Evolutionary conservation across 805 yeast species (phyloP), one percentile per base, ranked within the genome.

Genomic region (Scheffersomyces ergatensis): DNA sequence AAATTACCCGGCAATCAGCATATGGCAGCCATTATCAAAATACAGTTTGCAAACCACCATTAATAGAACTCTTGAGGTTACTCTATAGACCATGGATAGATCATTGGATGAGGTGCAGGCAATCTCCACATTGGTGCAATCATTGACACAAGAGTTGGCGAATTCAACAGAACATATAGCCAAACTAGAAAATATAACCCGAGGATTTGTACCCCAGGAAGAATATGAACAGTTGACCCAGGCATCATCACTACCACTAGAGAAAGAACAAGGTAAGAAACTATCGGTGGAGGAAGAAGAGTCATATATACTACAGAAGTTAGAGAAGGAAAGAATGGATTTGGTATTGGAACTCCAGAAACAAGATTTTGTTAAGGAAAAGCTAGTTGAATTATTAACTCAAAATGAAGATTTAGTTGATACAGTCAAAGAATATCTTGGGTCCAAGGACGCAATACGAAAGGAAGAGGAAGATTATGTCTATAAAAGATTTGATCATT

Each of bases 291-390:
- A 25, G 15, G 42, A 46, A n/a, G 30, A 26, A 13, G 43, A 40
- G n/a, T 39, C 37, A 9, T 42, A 44, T 7, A 25, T 57, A n/a
- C 49, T 60, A 3, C 49, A 38, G 32, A 45, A 48, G 33, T 45
- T 69, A 23, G 68, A 67, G 42, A 42, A 49, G 31, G 54, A 55
- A 32, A 45, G 74, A 30, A 39, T 66, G 5, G 51, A 49, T 7
- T 46, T 66, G 21, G 56, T 67, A 0, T 60, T 63, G 68, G 65
- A 58, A n/a, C 45, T 70, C n/a, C 74, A 70, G 45, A 51, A 57
- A 31, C 72, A 67, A 36, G 70, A 67, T 33, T 65, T 49, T 36
- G 39, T 65, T 3, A 37, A 57, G 5, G 60, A 50, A 6, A 62
- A 65, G 43, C 43, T 69, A n/a, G 29, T 40, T 15, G 72, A 63